Conservation (phyloP, 2,329 filamentous ascomycete species). For the Calonectria hawksworthii region DNA sequence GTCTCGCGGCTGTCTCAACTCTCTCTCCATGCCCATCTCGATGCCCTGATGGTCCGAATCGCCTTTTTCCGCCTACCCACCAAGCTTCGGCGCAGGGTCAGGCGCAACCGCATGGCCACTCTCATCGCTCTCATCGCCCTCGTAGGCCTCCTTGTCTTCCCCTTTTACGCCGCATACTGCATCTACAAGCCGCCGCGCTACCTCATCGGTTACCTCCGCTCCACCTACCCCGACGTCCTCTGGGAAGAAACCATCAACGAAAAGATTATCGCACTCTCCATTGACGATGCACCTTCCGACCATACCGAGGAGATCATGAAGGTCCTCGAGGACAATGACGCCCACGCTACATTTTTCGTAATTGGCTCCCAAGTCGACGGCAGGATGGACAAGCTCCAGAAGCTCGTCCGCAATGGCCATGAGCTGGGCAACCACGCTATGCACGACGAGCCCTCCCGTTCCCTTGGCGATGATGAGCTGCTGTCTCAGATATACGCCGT, state of each 20-base stretch:
- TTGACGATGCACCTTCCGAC: constrained; percentile 86
- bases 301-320: constrained; percentile 79
- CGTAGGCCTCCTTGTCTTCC: constrained; percentile 52
- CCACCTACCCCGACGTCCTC: constrained; percentile 82
- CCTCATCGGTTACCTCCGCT: constrained; percentile 78
- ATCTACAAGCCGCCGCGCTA: constrained; percentile 86
- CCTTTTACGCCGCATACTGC: constrained; percentile 69
- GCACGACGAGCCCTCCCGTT: constrained; percentile 83
- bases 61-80: constrained; percentile 68
- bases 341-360: constrained; percentile 88
- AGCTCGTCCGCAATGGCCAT: constrained; percentile 72
- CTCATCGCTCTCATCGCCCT: constrained; percentile 59
- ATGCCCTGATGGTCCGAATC: constrained; percentile 54
- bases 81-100: constrained; percentile 69
- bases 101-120: constrained; percentile 71
- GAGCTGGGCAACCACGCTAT: constrained; percentile 92
- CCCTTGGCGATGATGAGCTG: constrained; percentile 71
- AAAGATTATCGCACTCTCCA: constrained; percentile 84
- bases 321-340: constrained; percentile 75
- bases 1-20: constrained; percentile 38
- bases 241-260: constrained; percentile 74
- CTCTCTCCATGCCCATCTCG: constrained; percentile 15
- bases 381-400: constrained; percentile 66
- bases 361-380: constrained; percentile 82
- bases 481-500: constrained; percentile 75